These are phyloP conservation scores for Neonectria coccinea DNA, from an alignment of 2,329 filamentous ascomycete species.

Conservation along the genomic window DNA sequence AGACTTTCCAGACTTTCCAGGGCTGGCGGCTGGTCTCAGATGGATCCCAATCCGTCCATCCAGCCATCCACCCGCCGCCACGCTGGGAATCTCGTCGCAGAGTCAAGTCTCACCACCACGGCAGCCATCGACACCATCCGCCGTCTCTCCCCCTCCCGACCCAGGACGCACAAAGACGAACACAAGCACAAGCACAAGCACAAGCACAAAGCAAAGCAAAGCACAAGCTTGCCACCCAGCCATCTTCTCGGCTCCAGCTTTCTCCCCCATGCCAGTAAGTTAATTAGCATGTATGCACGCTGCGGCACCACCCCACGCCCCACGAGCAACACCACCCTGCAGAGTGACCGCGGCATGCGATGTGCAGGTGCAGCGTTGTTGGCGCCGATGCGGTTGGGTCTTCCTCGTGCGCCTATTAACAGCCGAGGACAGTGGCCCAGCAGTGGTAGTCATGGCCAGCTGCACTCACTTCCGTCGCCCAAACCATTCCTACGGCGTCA, in stretches of 20 bases:
- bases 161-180: conserved; percentile 18
- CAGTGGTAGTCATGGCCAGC: background rate
- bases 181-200: background rate
- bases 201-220: background rate
- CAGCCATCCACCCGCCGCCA: conserved; percentile 3
- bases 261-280: conserved; percentile 13
- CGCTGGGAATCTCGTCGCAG: conserved; percentile 23
- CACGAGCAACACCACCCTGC: conserved; percentile 29
- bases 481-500: background rate
- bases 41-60: conserved; percentile 14
- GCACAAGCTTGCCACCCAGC: conserved; percentile 10
- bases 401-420: background rate
- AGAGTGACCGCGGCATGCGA: conserved; percentile 6
- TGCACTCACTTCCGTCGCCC: background rate
- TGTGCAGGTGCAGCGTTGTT: conserved; percentile 7
- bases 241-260: conserved; percentile 7
- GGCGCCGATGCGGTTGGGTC: conserved; percentile 1
- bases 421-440: background rate
- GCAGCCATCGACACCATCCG: conserved; percentile 21
- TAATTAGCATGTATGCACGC: conserved; percentile 14
- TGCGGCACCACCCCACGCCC: conserved; percentile 35
- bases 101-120: conserved; percentile 35
- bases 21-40: conserved; percentile 17
- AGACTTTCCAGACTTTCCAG: conserved; percentile 5
- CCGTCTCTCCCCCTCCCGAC: background rate